A percentile compares a stretch with the other conserved stretches of the same genome.
These are phyloP conservation scores for Skeletonema potamos DNA, from an alignment of 108 stramenopile genomes.

Conservation along the genomic window DNA sequence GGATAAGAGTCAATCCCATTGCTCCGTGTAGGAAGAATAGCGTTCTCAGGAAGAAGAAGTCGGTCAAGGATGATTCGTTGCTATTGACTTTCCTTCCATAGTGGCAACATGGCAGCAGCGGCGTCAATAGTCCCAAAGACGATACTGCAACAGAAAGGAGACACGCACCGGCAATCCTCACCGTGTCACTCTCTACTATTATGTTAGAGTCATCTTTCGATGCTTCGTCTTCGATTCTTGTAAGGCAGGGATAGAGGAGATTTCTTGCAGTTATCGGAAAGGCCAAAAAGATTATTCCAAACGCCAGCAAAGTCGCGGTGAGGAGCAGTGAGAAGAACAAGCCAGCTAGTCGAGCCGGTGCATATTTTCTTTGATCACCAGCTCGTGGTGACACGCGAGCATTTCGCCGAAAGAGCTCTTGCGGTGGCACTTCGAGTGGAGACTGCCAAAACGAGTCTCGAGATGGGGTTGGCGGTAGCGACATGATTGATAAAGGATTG, in stretches of 20 bases:
- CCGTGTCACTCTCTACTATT: conserved; percentile 27
- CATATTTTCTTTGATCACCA: neutral
- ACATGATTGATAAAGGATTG: neutral
- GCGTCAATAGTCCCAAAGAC: conserved; percentile 22
- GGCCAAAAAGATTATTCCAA: conserved; percentile 29
- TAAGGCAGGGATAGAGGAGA: conserved; percentile 42
- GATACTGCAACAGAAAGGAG: conserved; percentile 37
- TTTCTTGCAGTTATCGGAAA: conserved; percentile 27
- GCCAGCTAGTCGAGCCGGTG: neutral
- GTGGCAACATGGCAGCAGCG: conserved; percentile 31
- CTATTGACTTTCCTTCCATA: conserved; percentile 5
- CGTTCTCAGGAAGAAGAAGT: conserved; percentile 25
- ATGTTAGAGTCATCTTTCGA: conserved; percentile 1
- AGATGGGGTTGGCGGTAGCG: neutral
- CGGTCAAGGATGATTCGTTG: conserved; percentile 6
- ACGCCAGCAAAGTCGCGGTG: conserved; percentile 8
- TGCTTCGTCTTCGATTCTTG: conserved; percentile 30
- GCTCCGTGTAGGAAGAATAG: conserved; percentile 37
- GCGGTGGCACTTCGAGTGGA: neutral
- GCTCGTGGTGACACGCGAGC: neutral
- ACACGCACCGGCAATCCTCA: conserved; percentile 40
- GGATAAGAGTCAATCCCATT: conserved; percentile 35
- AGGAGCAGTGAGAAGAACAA: conserved; percentile 18
- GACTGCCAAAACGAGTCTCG: neutral
- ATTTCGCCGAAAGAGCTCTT: neutral